Percentiles rank a stretch among this genome's conserved stretches.
These are phyloP conservation scores for Gastrolobium bilobum DNA, from an alignment of 306 rosid species.

Conservation along the genomic window DNA sequence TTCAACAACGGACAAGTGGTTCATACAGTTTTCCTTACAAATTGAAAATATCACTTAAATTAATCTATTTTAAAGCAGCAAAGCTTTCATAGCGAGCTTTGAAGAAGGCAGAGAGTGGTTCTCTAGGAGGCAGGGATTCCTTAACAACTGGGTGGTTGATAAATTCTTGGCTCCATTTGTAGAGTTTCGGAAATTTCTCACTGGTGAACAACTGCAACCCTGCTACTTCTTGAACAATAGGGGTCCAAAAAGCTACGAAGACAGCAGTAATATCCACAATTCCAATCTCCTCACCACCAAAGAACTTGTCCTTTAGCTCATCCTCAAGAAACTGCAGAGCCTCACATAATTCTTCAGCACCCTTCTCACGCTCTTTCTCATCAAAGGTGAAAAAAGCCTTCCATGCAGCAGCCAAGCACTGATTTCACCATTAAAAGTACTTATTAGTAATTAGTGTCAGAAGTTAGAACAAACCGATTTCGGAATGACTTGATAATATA, in stretches of 20 bases:
- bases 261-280: constrained; percentile 56
- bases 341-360: constrained; percentile 31
- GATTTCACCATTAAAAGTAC: not conserved
- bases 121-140: constrained; percentile 47
- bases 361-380: constrained; percentile 48
- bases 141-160: constrained; percentile 38
- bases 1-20: not conserved
- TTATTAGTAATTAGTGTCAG: not conserved
- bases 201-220: constrained; percentile 47
- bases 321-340: no score
- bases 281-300: constrained; percentile 61
- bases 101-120: constrained; percentile 37
- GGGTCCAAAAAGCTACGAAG: constrained; percentile 52
- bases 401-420: constrained; percentile 2
- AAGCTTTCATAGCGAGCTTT: not conserved
- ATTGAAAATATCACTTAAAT: not conserved
- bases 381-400: constrained; percentile 33
- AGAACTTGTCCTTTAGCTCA: not conserved
- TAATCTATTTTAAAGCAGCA: constrained; percentile 30
- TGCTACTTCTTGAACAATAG: constrained; percentile 42
- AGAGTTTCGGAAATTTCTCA: constrained; percentile 52
- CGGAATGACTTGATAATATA: no score
- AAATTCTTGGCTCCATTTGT: constrained; percentile 54
- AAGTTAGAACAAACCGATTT: no score
- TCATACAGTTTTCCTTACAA: no score